phyloP scores from a whole-genome alignment of 108 stramenopile genomes.

The Skeletonema menzelii region DNA sequence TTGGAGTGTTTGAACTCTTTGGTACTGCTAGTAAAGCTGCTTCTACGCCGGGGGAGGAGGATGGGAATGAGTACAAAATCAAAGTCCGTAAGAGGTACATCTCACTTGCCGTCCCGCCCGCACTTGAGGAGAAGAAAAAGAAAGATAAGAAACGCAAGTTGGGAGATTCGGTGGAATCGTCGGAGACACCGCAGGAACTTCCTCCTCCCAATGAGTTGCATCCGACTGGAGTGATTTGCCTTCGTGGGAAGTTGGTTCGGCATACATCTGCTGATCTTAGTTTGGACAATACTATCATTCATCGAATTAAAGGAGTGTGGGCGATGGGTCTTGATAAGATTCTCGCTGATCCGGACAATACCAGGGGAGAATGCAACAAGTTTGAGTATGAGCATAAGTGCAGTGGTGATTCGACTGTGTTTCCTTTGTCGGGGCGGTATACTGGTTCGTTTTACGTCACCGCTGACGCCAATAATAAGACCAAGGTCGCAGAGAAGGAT shows the following conservation, averaged over 20 bases:
- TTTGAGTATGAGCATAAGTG: slow-evolving; percentile 88
- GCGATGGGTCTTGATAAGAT: slow-evolving; percentile 68
- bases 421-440: slow-evolving; percentile 78
- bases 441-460: slow-evolving; percentile 83
- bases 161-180: neutral
- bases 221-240: slow-evolving; percentile 60
- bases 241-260: slow-evolving; percentile 72
- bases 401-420: slow-evolving; percentile 47
- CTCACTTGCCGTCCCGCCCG: slow-evolving; percentile 17
- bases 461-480: slow-evolving; percentile 46
- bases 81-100: slow-evolving; percentile 73
- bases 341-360: slow-evolving; percentile 70
- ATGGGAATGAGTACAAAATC: slow-evolving; percentile 55
- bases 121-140: slow-evolving; percentile 22
- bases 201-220: slow-evolving; percentile 54
- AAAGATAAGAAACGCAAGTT: slow-evolving; percentile 30
- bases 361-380: slow-evolving; percentile 58
- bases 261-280: slow-evolving; percentile 63
- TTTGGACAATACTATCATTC: slow-evolving; percentile 53
- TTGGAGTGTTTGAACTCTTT: slow-evolving; percentile 71
- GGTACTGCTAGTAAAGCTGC: slow-evolving; percentile 64
- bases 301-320: slow-evolving; percentile 81
- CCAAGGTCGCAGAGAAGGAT: slow-evolving; percentile 71
- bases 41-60: slow-evolving; percentile 37
- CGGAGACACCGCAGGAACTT: neutral